A percentile compares a stretch with the other conserved stretches of the same genome.
Evolutionary conservation across 345 rosid species (phyloP).

Genomic region (Hibiscus tridactylites): DNA sequence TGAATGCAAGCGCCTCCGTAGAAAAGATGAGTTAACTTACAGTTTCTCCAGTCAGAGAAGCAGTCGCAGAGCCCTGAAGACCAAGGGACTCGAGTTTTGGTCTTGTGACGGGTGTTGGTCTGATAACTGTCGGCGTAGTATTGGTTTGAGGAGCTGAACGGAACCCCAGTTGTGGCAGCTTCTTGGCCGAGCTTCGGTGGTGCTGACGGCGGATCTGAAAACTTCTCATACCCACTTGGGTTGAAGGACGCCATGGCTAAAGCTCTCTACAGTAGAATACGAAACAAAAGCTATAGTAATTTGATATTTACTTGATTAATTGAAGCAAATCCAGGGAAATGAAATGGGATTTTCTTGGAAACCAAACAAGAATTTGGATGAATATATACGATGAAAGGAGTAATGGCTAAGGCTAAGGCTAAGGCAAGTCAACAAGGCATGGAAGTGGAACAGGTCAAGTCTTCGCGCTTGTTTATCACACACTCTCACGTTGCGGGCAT

Average conservation of each 20-base stretch:
- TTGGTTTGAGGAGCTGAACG: constrained; percentile 3
- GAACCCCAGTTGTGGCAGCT: not conserved
- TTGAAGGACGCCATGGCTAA: constrained; percentile 2
- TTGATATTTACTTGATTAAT: not conserved
- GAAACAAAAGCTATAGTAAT: too few relatives aligned
- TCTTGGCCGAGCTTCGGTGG: not conserved
- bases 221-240: not conserved
- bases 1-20: not conserved
- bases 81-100: constrained; percentile 6
- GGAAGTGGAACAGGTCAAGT: not conserved
- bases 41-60: constrained; percentile 13
- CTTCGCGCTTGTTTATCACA: not conserved
- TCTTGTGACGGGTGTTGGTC: not conserved
- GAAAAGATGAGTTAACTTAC: not conserved
- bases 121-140: not conserved
- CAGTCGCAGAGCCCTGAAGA: constrained; percentile 12
- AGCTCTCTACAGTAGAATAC: not conserved
- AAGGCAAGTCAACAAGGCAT: not conserved
- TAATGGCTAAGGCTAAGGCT: not conserved
- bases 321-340: not conserved
- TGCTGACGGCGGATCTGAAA: not conserved
- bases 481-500: not conserved
- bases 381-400: not conserved
- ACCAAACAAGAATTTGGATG: not conserved
- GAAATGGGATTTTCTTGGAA: not conserved